Evolutionary conservation across 768 basidiomycete species (phyloP).

Genomic region (Neoboletus subvelutipes): DNA sequence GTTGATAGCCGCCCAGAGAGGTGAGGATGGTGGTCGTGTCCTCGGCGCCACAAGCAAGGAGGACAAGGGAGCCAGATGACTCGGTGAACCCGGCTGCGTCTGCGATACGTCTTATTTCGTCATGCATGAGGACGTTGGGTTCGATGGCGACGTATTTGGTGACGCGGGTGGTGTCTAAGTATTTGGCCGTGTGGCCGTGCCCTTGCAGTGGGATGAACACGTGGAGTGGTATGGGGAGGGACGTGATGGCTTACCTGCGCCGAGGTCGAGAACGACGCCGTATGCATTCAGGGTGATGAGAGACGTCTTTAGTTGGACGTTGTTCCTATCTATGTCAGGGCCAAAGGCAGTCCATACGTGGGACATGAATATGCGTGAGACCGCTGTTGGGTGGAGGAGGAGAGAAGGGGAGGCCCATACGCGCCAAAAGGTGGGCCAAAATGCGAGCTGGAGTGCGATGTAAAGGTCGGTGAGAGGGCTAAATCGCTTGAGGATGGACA

Average conservation of each 20-base stretch:
- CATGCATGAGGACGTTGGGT: slow-evolving; percentile 67
- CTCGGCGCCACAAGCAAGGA: slow-evolving; percentile 66
- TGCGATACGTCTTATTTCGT: slow-evolving; percentile 49
- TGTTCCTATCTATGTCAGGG: slow-evolving; percentile 43
- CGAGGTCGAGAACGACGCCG: slow-evolving; percentile 66
- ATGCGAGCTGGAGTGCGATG: slow-evolving; percentile 36
- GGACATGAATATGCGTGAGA: slow-evolving; percentile 59
- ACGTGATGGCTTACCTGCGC: slow-evolving; percentile 50
- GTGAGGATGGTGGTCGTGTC: slow-evolving; percentile 49
- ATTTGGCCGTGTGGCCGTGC: slow-evolving; percentile 60
- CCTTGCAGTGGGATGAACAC: slow-evolving; percentile 38
- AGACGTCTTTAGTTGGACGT: slow-evolving; percentile 38
- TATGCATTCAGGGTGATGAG: slow-evolving; percentile 55
- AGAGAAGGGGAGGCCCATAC: slow-evolving; percentile 43
- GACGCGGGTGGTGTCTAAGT: slow-evolving; percentile 55
- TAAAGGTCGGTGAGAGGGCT: slow-evolving; percentile 44
- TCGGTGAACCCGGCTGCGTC: slow-evolving; percentile 52
- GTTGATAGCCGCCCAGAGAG: slow-evolving; percentile 34
- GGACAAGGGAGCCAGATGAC: slow-evolving; percentile 48
- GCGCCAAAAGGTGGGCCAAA: slow-evolving; percentile 47
- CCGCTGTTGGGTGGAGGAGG: slow-evolving; percentile 41
- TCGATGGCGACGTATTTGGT: slow-evolving; percentile 71
- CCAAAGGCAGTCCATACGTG: slow-evolving; percentile 57
- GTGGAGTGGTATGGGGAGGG: background rate
- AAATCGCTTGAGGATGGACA: slow-evolving; percentile 27